Base-by-base conservation (phyloP, 768 basidiomycete species). In the Cyathus striatus region DNA sequence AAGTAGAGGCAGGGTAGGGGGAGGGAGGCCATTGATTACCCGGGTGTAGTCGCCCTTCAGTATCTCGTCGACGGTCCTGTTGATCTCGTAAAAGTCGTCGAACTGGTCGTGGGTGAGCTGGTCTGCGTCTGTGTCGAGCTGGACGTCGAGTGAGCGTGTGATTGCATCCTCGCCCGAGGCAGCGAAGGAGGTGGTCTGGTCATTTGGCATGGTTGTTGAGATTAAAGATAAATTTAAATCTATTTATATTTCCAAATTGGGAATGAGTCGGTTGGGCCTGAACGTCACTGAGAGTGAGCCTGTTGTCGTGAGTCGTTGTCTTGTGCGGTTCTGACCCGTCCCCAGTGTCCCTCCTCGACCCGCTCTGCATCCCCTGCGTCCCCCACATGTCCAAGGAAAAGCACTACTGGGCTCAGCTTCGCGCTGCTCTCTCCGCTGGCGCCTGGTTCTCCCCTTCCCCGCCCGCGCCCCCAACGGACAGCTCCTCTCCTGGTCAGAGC, bases 341-440 rank as follows among this genome's bases (percentile, higher is more conserved):
- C n/a, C n/a, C n/a, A n/a, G n/a, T n/a, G n/a, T n/a, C n/a, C 41
- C 17, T 16, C 24, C 27, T 3, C 18, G 14, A 42, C 41, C 18
- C 7, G 10, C 16, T 34, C 14, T 12, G 16, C 13, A 14, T 22
- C 39, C 23, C 3, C 14, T 12, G 13, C 22, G 20, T 42, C 12
- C 23, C 24, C 16, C 3, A 42, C 17, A 58, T 41, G 39, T 49
- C 53, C 14, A 91, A 91, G 56, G 85, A 86, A 51, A 73, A 72
- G 38, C 76, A 89, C 58, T 93, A 92, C 61, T 86, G 86, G 81
- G 57, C 72, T 1, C 86, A 91, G 56, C 76, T 93, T 37, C 73
- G 86, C 38, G 56, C 72, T 2, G 79, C 79, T 0, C 74, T 92
- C 41, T 81, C 85, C 2, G 79, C 79, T 1, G 90, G 90, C 6